These are phyloP conservation scores for Mycena vulgaris DNA, from an alignment of 768 basidiomycete species.

Conservation along the genomic window DNA sequence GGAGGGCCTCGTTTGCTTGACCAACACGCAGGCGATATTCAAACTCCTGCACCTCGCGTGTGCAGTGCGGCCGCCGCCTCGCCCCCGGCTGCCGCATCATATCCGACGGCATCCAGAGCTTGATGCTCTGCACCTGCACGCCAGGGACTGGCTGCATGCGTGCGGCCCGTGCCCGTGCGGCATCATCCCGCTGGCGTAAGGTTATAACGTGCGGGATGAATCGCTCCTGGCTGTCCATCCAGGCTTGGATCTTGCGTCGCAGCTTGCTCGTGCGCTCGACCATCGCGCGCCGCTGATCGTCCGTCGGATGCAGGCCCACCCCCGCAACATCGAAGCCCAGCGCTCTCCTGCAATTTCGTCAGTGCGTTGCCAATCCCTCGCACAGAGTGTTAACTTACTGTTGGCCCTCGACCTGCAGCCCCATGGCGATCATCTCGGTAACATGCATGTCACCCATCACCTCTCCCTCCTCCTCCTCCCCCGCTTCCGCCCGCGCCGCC, in stretches of 20 bases:
- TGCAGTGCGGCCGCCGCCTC: slow-evolving; percentile 44
- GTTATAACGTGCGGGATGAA: neutral
- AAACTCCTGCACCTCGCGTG: slow-evolving; percentile 32
- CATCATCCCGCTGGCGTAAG: neutral
- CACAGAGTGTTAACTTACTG: too few species aligned
- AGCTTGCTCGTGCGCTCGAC: too few species aligned
- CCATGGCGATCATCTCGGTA: too few species aligned
- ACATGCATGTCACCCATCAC: too few species aligned
- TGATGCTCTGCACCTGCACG: neutral
- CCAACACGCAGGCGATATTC: slow-evolving; percentile 37
- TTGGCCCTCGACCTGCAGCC: too few species aligned
- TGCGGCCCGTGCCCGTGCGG: neutral
- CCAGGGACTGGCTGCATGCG: neutral
- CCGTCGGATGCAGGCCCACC: neutral
- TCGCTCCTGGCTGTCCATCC: too few species aligned
- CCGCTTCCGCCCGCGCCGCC: too few species aligned
- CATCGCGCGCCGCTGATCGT: too few species aligned
- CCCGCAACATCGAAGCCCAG: neutral
- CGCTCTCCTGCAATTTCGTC: neutral
- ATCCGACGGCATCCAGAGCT: neutral
- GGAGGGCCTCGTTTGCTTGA: too few species aligned
- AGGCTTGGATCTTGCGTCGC: too few species aligned
- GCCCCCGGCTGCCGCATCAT: slow-evolving; percentile 21
- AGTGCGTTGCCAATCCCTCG: too few species aligned
- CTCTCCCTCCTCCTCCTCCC: too few species aligned